Evolutionary conservation across 768 basidiomycete species (phyloP).

Genomic region (Russula griseocarnosa): DNA sequence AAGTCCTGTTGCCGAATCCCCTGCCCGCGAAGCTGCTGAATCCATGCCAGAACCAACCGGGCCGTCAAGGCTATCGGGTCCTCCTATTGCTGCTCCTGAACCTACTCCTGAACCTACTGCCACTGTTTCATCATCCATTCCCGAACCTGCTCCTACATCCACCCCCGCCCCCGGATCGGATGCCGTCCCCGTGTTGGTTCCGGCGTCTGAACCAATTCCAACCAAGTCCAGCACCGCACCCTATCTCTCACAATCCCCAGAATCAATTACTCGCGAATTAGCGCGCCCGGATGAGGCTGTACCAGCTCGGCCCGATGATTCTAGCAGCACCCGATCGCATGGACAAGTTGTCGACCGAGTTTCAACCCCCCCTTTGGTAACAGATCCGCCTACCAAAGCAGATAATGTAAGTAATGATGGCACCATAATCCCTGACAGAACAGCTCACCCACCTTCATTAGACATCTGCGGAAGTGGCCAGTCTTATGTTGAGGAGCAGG

Average conservation of each 20-base stretch:
- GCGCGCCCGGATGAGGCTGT: slow-evolving; percentile 23
- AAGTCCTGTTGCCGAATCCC: slow-evolving; percentile 69
- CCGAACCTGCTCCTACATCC: slow-evolving; percentile 1
- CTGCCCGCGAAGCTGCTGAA: slow-evolving; percentile 52
- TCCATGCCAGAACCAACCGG: slow-evolving; percentile 26
- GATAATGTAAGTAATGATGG: slow-evolving; percentile 11
- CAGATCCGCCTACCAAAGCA: background rate
- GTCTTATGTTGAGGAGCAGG: slow-evolving; percentile 18
- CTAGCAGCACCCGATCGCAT: slow-evolving; percentile 19
- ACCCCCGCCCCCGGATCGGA: slow-evolving; percentile 3
- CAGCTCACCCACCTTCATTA: slow-evolving; percentile 2
- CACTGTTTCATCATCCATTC: background rate
- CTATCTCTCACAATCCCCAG: slow-evolving; percentile 24
- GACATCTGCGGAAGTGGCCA: slow-evolving; percentile 8
- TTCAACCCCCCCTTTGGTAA: slow-evolving; percentile 6
- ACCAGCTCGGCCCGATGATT: slow-evolving; percentile 25
- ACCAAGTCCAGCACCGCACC: slow-evolving; percentile 19
- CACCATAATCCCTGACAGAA: slow-evolving; percentile 12
- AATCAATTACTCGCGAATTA: slow-evolving; percentile 28
- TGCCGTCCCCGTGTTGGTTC: background rate
- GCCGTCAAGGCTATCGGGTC: slow-evolving; percentile 32
- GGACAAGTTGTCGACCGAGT: slow-evolving; percentile 17
- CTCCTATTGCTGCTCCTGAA: slow-evolving; percentile 21
- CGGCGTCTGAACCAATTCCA: background rate
- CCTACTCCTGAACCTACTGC: slow-evolving; percentile 15